Evolutionary conservation across 148 eudicot genomes (phyloP).

Genomic region (Nepenthes mirabilis): DNA sequence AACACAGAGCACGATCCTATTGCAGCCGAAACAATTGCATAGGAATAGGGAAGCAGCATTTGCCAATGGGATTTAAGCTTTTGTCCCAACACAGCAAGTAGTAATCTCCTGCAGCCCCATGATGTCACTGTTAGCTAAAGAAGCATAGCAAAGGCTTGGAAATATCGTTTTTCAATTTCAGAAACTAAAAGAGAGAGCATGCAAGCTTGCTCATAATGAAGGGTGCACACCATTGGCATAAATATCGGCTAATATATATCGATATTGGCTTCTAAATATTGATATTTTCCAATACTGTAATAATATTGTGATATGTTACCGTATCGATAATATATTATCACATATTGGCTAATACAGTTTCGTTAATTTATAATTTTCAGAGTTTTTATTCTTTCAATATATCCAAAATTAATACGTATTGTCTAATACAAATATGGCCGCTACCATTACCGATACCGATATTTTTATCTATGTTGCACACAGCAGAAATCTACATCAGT

Average conservation of each 20-base stretch:
- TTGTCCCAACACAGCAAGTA: conserved; percentile 44
- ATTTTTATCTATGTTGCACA: not conserved
- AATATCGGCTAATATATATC: too few species aligned
- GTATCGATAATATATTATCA: too few species aligned
- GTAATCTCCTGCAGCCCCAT: conserved; percentile 58
- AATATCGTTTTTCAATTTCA: not conserved
- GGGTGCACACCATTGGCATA: not conserved
- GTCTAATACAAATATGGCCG: too few species aligned
- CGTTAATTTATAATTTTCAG: too few species aligned
- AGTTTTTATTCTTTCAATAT: too few species aligned
- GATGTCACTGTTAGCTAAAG: not conserved
- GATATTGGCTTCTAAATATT: too few species aligned
- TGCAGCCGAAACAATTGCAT: conserved; percentile 91
- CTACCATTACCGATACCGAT: too few species aligned
- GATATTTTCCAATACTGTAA: too few species aligned
- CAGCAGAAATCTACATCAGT: conserved; percentile 3
- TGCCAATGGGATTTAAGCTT: conserved; percentile 63
- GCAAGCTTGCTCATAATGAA: not conserved
- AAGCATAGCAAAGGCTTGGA: not conserved
- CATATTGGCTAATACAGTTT: too few species aligned
- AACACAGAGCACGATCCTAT: conserved; percentile 94
- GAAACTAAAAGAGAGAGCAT: not conserved
- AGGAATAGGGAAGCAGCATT: conserved; percentile 85
- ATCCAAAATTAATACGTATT: too few species aligned
- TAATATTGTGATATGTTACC: too few species aligned